A percentile compares a stretch with the other conserved stretches of the same genome.
phyloP scores from a whole-genome alignment of 352 stramenopile genomes.

The Globisporangium lucens region DNA sequence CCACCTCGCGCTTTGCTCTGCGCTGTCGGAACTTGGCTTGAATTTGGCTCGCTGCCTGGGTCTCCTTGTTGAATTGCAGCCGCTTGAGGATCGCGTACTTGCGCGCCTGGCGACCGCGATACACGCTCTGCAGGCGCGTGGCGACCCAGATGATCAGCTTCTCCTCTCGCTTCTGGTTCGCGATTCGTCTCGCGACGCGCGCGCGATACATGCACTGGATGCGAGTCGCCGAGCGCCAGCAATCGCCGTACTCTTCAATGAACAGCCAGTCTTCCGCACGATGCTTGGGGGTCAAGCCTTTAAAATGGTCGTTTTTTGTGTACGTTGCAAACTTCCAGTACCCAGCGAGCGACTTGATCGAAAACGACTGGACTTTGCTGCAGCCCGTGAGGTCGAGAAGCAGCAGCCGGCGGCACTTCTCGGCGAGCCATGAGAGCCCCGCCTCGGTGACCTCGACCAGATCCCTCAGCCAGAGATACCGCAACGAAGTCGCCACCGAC shows the following conservation, averaged over 20 bases:
- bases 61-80: conserved; percentile 53
- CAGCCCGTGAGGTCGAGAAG: conserved; percentile 65
- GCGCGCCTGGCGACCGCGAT: conserved; percentile 53
- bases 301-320: conserved; percentile 46
- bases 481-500: conserved; percentile 33
- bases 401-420: conserved; percentile 61
- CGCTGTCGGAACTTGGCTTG: conserved; percentile 51
- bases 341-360: conserved; percentile 49
- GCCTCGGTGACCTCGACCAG: conserved; percentile 69
- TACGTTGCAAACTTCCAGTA: conserved; percentile 63
- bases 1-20: conserved; percentile 12
- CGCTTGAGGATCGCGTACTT: conserved; percentile 37
- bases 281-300: conserved; percentile 71
- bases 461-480: conserved; percentile 64
- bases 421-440: conserved; percentile 82
- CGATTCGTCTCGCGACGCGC: conserved; percentile 38
- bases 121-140: conserved; percentile 60
- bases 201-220: conserved; percentile 73
- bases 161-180: conserved; percentile 46
- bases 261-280: conserved; percentile 77
- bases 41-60: conserved; percentile 50
- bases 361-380: conserved; percentile 37
- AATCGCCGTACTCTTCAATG: conserved; percentile 85
- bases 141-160: conserved; percentile 50
- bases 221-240: conserved; percentile 55